These are phyloP conservation scores for Malassezia obtusa DNA, from an alignment of 1,284 basidiomycete genomes.

Conservation along the genomic window DNA sequence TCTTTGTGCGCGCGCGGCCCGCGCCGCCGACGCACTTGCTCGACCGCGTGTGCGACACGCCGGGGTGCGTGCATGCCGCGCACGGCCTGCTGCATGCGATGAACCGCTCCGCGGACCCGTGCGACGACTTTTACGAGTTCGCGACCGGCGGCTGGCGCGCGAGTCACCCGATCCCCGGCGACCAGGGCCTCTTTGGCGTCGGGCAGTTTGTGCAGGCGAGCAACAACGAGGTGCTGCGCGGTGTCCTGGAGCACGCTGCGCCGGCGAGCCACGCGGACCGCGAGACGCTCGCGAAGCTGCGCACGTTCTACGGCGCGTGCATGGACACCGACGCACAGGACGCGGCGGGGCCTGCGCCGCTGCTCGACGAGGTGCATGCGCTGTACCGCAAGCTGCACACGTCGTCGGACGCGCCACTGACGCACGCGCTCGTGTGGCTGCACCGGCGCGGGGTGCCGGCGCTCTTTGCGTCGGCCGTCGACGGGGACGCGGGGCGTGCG, in stretches of 20 bases:
- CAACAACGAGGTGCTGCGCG: conserved; percentile 46
- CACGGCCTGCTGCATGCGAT: conserved; percentile 70
- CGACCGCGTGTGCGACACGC: conserved; percentile 58
- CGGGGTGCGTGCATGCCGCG: conserved; percentile 73
- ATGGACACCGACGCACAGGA: conserved; percentile 59
- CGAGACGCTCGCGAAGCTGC: conserved; percentile 66
- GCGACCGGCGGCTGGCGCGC: conserved; percentile 50
- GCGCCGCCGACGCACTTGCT: neutral
- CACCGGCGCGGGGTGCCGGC: conserved; percentile 62
- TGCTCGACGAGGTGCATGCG: conserved; percentile 50
- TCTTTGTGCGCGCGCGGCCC: neutral
- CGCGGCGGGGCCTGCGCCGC: conserved; percentile 50
- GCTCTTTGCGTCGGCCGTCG: conserved; percentile 67
- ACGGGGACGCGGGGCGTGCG: conserved; percentile 81
- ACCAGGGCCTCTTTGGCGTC: conserved; percentile 53
- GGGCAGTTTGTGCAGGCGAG: conserved; percentile 23
- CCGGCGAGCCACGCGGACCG: conserved; percentile 52
- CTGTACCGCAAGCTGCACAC: conserved; percentile 36
- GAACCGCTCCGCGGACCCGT: conserved; percentile 76
- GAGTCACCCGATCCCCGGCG: conserved; percentile 29
- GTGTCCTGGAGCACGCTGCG: conserved; percentile 41
- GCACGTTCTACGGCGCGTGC: conserved; percentile 71
- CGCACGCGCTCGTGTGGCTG: conserved; percentile 70
- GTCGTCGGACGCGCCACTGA: conserved; percentile 48
- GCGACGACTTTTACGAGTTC: conserved; percentile 89